Percentiles rank a stretch among this genome's conserved stretches.
These are phyloP conservation scores for Lactarius trivialis DNA, from an alignment of 768 basidiomycete genomes.

Conservation along the genomic window DNA sequence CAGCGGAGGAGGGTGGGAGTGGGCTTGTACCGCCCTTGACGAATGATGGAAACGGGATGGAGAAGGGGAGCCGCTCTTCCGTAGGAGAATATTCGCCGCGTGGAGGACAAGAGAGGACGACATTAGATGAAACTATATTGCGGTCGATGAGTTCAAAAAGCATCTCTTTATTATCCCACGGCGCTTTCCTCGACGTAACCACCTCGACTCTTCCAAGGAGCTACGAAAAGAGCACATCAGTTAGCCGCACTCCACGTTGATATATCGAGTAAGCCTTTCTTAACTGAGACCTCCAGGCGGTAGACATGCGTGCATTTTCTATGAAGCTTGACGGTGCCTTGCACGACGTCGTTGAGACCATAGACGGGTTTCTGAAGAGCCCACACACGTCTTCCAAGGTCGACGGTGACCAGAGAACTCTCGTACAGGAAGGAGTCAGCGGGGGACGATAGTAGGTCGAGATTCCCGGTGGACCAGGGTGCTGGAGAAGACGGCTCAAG, in stretches of 20 bases:
- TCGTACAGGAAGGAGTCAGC: conserved; percentile 27
- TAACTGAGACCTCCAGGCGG: conserved; percentile 36
- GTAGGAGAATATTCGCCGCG: conserved; percentile 13
- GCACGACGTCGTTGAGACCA: conserved; percentile 37
- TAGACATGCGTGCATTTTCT: conserved; percentile 34
- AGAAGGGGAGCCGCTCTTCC: conserved; percentile 28
- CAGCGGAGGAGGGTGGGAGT: conserved; percentile 37
- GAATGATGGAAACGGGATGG: conserved; percentile 35
- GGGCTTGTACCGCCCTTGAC: conserved; percentile 27
- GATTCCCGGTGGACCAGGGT: no score
- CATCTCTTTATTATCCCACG: conserved; percentile 27
- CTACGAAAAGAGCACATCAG: conserved; percentile 24
- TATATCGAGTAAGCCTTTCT: conserved; percentile 1
- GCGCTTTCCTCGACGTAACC: conserved; percentile 31
- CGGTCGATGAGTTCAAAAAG: conserved; percentile 10
- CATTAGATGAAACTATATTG: not conserved
- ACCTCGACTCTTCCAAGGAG: conserved; percentile 35
- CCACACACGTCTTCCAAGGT: conserved; percentile 37
- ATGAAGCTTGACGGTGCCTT: conserved; percentile 34
- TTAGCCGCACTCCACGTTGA: not conserved
- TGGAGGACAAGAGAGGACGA: conserved; percentile 10
- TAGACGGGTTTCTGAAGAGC: conserved; percentile 36
- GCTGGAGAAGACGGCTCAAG: not conserved
- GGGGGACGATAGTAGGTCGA: not conserved
- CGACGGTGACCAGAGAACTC: conserved; percentile 36